These are phyloP conservation scores for Pseudogymnoascus sp. DNA, from an alignment of 2,329 filamentous ascomycete species.

Conservation along the genomic window DNA sequence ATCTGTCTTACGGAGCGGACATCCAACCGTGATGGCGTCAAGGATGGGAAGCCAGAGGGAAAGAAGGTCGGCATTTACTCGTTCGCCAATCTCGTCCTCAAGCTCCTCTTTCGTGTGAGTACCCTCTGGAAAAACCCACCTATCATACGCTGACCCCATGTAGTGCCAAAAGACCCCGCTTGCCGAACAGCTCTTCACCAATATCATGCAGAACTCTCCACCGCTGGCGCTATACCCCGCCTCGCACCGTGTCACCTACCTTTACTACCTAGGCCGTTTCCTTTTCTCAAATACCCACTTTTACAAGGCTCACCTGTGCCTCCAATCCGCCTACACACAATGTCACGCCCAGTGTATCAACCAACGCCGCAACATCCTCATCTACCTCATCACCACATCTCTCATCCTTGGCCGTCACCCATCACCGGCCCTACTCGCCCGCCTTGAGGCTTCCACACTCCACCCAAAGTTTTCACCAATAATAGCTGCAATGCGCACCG, in stretches of 20 bases:
- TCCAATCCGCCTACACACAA: conserved; percentile 74
- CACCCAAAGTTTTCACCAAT: conserved; percentile 62
- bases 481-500: conserved; percentile 61
- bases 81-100: conserved; percentile 83
- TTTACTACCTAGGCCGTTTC: conserved; percentile 90
- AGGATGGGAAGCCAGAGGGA: conserved; percentile 62
- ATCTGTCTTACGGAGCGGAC: conserved; percentile 78
- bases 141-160: background rate
- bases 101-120: conserved; percentile 71
- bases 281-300: conserved; percentile 81
- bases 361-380: conserved; percentile 72
- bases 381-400: conserved; percentile 75
- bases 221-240: conserved; percentile 76
- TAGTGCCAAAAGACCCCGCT: conserved; percentile 74
- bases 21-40: conserved; percentile 46
- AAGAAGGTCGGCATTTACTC: conserved; percentile 85
- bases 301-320: conserved; percentile 62
- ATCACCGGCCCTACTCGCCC: conserved; percentile 52
- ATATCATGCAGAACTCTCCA: conserved; percentile 75
- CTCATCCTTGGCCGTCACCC: conserved; percentile 80
- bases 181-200: conserved; percentile 81
- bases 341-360: conserved; percentile 63
- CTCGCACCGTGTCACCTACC: conserved; percentile 79
- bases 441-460: conserved; percentile 61
- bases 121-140: background rate